Evolutionary conservation across 2,329 filamentous ascomycete species (phyloP).

Genomic region (Colletotrichum lupini): DNA sequence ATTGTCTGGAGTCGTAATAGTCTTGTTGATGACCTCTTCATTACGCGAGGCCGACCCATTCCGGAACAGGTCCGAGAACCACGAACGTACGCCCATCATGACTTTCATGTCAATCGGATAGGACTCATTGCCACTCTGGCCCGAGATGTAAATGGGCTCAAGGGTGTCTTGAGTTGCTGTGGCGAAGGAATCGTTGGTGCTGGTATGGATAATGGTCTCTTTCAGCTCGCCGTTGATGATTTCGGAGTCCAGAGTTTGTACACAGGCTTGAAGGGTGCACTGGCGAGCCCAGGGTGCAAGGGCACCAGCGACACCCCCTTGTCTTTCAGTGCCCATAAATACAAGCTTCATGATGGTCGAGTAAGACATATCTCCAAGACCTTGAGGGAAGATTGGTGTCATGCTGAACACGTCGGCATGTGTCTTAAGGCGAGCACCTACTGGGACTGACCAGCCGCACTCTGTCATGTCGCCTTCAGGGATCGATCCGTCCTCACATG

Average conservation of each 20-base stretch:
- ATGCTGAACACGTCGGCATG: constrained; percentile 45
- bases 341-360: constrained; percentile 46
- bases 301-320: constrained; percentile 38
- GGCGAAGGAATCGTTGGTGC: constrained; percentile 43
- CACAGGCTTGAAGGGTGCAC: constrained; percentile 43
- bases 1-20: constrained; percentile 38
- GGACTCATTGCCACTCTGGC: constrained; percentile 14
- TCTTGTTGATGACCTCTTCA: constrained; percentile 40
- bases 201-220: constrained; percentile 38
- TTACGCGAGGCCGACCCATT: constrained; percentile 44
- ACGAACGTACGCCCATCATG: constrained; percentile 45
- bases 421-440: constrained; percentile 40
- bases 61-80: constrained; percentile 45
- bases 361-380: constrained; percentile 41
- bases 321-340: constrained; percentile 47
- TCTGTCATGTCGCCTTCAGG: constrained; percentile 18
- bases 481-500: constrained; percentile 36
- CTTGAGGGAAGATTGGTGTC: constrained; percentile 43
- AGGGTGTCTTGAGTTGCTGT: constrained; percentile 22
- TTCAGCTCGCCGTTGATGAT: constrained; percentile 42
- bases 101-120: constrained; percentile 43
- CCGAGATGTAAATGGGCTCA: constrained; percentile 38
- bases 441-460: constrained; percentile 45
- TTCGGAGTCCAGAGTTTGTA: constrained; percentile 42
- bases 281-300: constrained; percentile 45